A percentile compares a stretch with the other conserved stretches of the same genome.
Conservation (phyloP, 2,329 filamentous ascomycete species). For the Geoglossum cookeanum region DNA sequence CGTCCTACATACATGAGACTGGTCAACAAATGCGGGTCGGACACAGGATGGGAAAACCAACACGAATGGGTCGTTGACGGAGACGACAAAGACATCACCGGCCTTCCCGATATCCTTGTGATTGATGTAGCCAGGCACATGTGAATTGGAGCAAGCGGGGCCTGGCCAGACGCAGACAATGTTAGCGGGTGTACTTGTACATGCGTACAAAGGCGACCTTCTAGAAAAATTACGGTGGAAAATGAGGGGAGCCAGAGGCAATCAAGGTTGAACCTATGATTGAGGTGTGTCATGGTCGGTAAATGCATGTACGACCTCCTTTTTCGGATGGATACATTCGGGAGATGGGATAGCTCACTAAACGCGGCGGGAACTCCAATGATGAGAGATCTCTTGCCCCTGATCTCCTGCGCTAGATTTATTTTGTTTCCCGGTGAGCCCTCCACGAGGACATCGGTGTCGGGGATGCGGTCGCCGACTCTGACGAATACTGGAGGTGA, state of each 20-base stretch:
- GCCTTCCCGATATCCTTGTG: slow-evolving; percentile 60
- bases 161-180: slow-evolving; percentile 14
- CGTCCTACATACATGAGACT: slow-evolving; percentile 36
- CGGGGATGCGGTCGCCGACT: slow-evolving; percentile 61
- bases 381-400: slow-evolving; percentile 52
- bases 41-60: slow-evolving; percentile 27
- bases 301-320: neutral
- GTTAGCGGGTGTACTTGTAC: no score
- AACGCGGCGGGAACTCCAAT: slow-evolving; percentile 73
- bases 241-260: neutral
- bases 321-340: neutral
- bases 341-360: slow-evolving; percentile 22
- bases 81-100: slow-evolving; percentile 72
- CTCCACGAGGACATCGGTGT: slow-evolving; percentile 61
- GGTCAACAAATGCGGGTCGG: neutral
- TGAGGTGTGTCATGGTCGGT: no score
- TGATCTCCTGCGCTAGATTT: slow-evolving; percentile 62
- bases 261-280: neutral
- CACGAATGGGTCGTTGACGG: slow-evolving; percentile 92
- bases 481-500: slow-evolving; percentile 46
- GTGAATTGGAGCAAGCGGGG: slow-evolving; percentile 45
- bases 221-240: no score
- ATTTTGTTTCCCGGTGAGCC: slow-evolving; percentile 82
- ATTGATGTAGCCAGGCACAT: slow-evolving; percentile 75
- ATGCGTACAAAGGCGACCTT: no score